Percentiles rank a stretch among this genome's conserved stretches.
phyloP scores from a whole-genome alignment of 129 eudicot species.

The Deinandra increscens region DNA sequence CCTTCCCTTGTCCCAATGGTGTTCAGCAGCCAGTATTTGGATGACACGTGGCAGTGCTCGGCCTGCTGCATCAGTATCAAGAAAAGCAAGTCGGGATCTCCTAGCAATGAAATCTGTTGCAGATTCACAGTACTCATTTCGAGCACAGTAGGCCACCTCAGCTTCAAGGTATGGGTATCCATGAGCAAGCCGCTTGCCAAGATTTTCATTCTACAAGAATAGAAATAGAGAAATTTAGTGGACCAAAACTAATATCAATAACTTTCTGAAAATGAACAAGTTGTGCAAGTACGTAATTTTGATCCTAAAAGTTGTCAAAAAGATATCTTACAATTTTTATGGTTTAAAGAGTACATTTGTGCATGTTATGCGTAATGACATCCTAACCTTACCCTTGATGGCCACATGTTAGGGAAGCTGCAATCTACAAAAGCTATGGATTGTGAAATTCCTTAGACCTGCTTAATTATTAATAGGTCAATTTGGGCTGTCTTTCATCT shows the following conservation, averaged over 20 bases:
- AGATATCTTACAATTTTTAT: neutral
- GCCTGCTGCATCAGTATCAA: constrained; percentile 87
- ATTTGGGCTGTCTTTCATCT: constrained; percentile 3
- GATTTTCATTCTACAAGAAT: constrained; percentile 61
- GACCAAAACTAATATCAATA: neutral
- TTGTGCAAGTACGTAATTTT: no score
- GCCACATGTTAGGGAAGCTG: no score
- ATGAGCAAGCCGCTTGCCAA: constrained; percentile 93
- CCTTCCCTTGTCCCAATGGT: constrained; percentile 78
- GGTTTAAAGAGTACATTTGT: neutral
- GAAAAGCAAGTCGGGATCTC: constrained; percentile 92
- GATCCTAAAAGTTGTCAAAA: neutral
- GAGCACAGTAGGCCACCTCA: constrained; percentile 91
- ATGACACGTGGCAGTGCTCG: constrained; percentile 82
- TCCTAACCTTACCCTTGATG: neutral
- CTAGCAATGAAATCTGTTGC: constrained; percentile 88
- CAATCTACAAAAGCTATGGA: neutral
- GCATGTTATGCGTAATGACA: neutral
- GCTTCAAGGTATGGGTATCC: constrained; percentile 94
- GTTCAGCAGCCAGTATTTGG: constrained; percentile 76
- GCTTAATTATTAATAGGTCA: neutral
- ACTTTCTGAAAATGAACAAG: neutral
- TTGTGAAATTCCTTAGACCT: neutral
- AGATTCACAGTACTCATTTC: constrained; percentile 88
- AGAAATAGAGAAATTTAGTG: neutral